Evolutionary conservation across 202 grass and related monocot species (phyloP), one percentile per base, ranked within the genome.

Genomic region (Bolboschoenoplectus hybrid): DNA sequence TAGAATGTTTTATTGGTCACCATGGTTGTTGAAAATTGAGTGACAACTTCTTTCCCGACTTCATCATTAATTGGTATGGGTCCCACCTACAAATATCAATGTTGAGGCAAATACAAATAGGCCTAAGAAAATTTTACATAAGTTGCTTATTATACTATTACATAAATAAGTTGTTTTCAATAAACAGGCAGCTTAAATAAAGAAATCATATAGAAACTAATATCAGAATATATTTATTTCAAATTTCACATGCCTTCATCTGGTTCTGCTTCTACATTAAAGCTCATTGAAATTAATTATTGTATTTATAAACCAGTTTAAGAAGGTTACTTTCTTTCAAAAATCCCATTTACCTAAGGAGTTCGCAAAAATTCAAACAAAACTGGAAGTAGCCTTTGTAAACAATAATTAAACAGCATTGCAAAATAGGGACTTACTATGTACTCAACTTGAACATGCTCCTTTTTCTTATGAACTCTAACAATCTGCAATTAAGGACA

Each of bases 401-500:
- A 78, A 57, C 4, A 17, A 58, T 58, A 32, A 1, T 5, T 35
- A 55, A 77, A 55, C 3, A 73, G 41, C 51, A 71, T 41, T 87
- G 12, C 34, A 26, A 86, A n/a, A 46, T 57, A 34, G 32, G 78
- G 64, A 75, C 89, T 87, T 87, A 90, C 89, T 36, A 85, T 85
- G 55, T 84, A 90, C 45, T 90, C 89, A 71, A 90, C 85, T 87
- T 90, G 85, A 20, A 90, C 55, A 60, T 90, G 89, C 83, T 90
- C 89, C 67, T 90, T 90, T 74, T 79, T 85, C 36, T 90, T 90
- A 81, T 87, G 64, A 60, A 75, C 81, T 81, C 85, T 87, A 63
- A 85, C 65, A 68, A 84, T 84, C 81, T 84, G 64, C 3, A 84
- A 84, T 84, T 79, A 58, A 14, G 52, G 12, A 66, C 13, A 70